Conservation (phyloP, 768 basidiomycete genomes). For the Leccinum ochraceum region DNA sequence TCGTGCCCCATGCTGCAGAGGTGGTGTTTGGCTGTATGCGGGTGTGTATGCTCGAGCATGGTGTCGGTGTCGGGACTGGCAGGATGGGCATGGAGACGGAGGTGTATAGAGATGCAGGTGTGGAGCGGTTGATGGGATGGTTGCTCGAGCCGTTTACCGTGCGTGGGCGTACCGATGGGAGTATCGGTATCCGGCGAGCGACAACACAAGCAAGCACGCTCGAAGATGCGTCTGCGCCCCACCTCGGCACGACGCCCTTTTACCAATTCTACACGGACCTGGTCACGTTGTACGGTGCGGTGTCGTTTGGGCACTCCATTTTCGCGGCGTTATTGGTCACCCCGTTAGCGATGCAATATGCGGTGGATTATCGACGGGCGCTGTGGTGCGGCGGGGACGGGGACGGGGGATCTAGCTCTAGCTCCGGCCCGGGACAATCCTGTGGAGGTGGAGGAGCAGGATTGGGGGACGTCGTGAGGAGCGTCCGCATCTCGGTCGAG, state of each 20-base stretch:
- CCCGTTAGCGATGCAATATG: conserved; percentile 73
- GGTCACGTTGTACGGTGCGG: conserved; percentile 84
- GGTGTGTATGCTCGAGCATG: conserved; percentile 95
- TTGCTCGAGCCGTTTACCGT: conserved; percentile 59
- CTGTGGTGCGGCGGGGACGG: conserved; percentile 76
- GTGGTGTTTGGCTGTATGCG: conserved; percentile 84
- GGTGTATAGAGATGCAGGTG: conserved; percentile 76
- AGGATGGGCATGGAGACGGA: conserved; percentile 40
- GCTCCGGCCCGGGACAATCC: background rate
- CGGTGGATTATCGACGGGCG: conserved; percentile 79
- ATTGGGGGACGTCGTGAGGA: conserved; percentile 42
- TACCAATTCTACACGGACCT: conserved; percentile 95
- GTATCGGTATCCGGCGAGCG: background rate
- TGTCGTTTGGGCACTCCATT: conserved; percentile 79
- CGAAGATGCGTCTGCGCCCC: conserved; percentile 54
- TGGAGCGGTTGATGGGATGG: conserved; percentile 58
- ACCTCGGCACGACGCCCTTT: conserved; percentile 75
- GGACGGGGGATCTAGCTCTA: background rate
- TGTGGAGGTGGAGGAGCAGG: background rate
- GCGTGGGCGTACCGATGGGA: background rate
- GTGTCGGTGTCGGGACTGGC: conserved; percentile 31
- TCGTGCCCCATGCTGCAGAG: conserved; percentile 28
- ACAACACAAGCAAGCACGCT: conserved; percentile 33
- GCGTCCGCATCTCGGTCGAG: conserved; percentile 51
- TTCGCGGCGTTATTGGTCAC: conserved; percentile 79